Evolutionary conservation across 2,329 filamentous ascomycete genomes (phyloP), one percentile per base, ranked within the genome.

Genomic region (Fusarium tanahbumbuense): DNA sequence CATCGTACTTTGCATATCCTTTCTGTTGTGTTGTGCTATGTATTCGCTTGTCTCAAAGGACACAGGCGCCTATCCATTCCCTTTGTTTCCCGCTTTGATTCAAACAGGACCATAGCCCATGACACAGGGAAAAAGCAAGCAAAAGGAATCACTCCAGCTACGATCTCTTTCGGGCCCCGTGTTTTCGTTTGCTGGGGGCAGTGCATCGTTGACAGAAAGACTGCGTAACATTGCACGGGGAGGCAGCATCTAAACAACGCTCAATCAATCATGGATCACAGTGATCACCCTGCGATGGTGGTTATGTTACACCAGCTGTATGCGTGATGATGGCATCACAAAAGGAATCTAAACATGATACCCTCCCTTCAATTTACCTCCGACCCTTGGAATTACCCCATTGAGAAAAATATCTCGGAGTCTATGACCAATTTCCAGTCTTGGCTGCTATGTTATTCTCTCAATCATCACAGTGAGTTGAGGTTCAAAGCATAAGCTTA

Each of bases 291-390:
- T 56, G 34, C 22, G 47, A 23, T 54, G 34, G 45, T 37, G 49
- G 22, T 41, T 30, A 27, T 57, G 68, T 66, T 50, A 22, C 60
- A 61, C 64, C 23, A 46, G 41, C 25, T 32, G 20, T 34, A 42
- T 62, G 64, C 59, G 68, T 47, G 58, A 71, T 66, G 56, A 71
- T 69, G 47, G 40, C 60, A 71, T 69, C 49, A 62, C 45, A 20
- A 45, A 48, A 32, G 18, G 28, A 30, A 55, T 47, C n/a, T 32
- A 20, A 28, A 46, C 27, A 46, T 49, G 20, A 41, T 49, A 46
- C 28, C 40, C 34, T 40, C 20, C 40, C 20, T 25, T 40, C 48
- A 12, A 12, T 62, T 23, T 37, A 37, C 18, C 22, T 67, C 50
- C 28, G 50, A 48, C 16, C 63, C 46, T 59, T 50, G 48, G 50